Conservation (phyloP, 805 yeast species). For the Zygosaccharomyces bailii region DNA sequence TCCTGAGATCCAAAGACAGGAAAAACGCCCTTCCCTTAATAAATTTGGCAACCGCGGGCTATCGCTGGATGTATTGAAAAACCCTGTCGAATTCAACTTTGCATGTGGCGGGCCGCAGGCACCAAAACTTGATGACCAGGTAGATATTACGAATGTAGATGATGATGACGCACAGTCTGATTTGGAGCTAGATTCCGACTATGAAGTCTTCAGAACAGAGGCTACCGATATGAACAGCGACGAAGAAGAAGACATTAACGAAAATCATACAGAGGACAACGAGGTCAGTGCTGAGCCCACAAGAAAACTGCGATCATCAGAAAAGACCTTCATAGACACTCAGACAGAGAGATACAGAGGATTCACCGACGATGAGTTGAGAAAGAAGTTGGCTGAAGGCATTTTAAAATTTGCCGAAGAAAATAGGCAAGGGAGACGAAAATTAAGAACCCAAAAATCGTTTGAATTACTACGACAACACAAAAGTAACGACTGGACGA, state of each 20-base stretch:
- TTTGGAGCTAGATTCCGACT: constrained; percentile 15
- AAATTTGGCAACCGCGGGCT: constrained; percentile 20
- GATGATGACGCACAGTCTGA: constrained; percentile 19
- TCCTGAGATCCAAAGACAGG: not conserved
- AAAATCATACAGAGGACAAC: not conserved
- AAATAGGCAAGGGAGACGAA: constrained; percentile 30
- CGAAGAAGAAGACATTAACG: constrained; percentile 2
- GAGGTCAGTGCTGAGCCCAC: constrained; percentile 1
- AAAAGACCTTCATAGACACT: constrained; percentile 4
- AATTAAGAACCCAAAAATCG: constrained; percentile 32
- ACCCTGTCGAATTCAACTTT: not conserved
- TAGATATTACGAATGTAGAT: constrained; percentile 18
- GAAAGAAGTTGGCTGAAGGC: constrained; percentile 28
- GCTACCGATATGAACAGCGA: constrained; percentile 1
- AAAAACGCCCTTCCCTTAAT: constrained; percentile 1
- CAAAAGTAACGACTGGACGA: constrained; percentile 9
- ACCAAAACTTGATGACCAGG: constrained; percentile 11
- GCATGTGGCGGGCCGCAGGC: constrained; percentile 9
- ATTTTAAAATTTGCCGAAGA: constrained; percentile 31
- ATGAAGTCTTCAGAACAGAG: constrained; percentile 8
- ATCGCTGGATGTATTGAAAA: constrained; percentile 23
- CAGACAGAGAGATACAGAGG: constrained; percentile 8
- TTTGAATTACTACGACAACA: constrained; percentile 26
- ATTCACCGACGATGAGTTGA: constrained; percentile 30
- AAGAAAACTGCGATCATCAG: constrained; percentile 1